A percentile compares a stretch with the other conserved stretches of the same genome.
Conservation (phyloP, 192 early-diverging fungal species). For the Coemansia sp. region DNA sequence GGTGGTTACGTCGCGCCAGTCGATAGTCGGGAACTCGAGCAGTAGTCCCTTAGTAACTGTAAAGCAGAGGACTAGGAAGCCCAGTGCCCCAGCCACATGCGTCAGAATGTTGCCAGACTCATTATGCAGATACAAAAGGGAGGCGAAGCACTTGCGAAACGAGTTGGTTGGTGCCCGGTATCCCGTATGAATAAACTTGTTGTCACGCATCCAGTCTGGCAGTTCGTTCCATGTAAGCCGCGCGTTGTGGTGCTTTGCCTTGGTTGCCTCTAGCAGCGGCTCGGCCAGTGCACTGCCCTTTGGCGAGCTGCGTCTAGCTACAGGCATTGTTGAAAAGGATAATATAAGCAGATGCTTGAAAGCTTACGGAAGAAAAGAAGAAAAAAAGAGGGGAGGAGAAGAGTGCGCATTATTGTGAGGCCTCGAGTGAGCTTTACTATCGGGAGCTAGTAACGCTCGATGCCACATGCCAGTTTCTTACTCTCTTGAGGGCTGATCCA, state of each 20-base stretch:
- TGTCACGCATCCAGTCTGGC: slow-evolving; percentile 85
- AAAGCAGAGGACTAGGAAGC: slow-evolving; percentile 60
- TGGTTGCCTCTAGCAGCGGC: slow-evolving; percentile 9
- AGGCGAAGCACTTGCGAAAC: slow-evolving; percentile 72
- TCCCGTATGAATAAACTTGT: slow-evolving; percentile 74
- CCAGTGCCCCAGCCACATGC: slow-evolving; percentile 74
- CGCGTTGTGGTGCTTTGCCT: slow-evolving; percentile 7
- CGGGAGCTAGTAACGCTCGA: background rate
- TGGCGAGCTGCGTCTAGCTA: slow-evolving; percentile 24
- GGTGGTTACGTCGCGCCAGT: slow-evolving; percentile 66
- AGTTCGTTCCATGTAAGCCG: slow-evolving; percentile 55
- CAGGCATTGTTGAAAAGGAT: slow-evolving; percentile 16
- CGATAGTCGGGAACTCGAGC: slow-evolving; percentile 56
- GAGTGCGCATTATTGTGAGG: background rate
- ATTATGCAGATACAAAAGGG: slow-evolving; percentile 86
- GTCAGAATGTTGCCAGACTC: slow-evolving; percentile 93
- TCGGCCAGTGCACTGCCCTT: background rate
- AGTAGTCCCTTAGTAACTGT: slow-evolving; percentile 52
- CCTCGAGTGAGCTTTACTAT: background rate
- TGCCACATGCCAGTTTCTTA: background rate
- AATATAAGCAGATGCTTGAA: background rate
- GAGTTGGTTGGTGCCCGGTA: slow-evolving; percentile 81
- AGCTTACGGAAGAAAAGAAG: background rate
- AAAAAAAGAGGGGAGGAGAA: background rate
- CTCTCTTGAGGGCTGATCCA: background rate